Base-by-base conservation (phyloP, 164 flowering plant species). In the Stephania cephalantha region DNA sequence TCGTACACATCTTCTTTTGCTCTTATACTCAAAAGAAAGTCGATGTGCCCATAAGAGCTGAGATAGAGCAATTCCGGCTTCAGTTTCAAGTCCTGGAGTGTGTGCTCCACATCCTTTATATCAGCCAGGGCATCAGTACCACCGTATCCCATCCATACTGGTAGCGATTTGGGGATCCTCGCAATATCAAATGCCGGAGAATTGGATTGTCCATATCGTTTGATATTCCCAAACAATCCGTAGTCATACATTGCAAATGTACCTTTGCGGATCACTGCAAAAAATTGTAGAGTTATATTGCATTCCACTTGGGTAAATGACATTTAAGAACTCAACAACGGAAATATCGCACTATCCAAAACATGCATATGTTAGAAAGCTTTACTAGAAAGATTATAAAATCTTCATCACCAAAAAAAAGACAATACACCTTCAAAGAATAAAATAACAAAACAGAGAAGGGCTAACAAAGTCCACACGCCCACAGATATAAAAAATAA, bases 71-170 rank as follows among this genome's bases (percentile, higher is more conserved):
- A 76, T 79, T 92, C 87, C 4, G 97, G 94, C 31, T 85, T 80
- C 61, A 85, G 83, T 64, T 74, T 85, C 82, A 93, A 76, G 71
- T 91, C 92, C 70, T 79, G 80, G 29, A 93, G 81, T 4, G 94
- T 95, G 74, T 77, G 95, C 72, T 91, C 75, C 29, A 95, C 77
- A 80, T 95, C 99, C n/a, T 73, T 72, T 44, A 84, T 20, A 79
- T 93, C 98, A 53, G 97, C 92, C 58, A 95, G 79, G 55, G 82
- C 92, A 86, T 95, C 99, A 9, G 79, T 85, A 70, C 94, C 97
- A 5, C 99, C 99, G 76, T 93, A 95, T 65, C 86, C 90, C 91
- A 92, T 88, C 98, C 97, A 95, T 53, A 93, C 61, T 3, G 99
- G 99, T 82, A 95, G 73, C 15, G 91, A 85, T 67, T 84, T 80